phyloP scores from a whole-genome alignment of 805 yeast species.

The Metschnikowia chrysomelidarum region DNA sequence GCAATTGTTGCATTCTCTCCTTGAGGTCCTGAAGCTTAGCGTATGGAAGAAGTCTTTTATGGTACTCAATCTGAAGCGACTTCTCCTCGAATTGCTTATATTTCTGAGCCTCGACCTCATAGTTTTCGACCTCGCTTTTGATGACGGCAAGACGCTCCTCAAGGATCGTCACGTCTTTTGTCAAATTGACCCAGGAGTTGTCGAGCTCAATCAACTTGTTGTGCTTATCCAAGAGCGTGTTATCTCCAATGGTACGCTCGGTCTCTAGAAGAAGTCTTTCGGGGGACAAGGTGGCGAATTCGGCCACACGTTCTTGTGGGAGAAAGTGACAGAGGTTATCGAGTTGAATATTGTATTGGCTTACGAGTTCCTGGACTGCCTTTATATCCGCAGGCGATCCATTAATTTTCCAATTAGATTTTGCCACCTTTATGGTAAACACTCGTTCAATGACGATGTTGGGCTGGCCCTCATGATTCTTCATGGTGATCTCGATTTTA shows the following conservation, averaged over 20 bases:
- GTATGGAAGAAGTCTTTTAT: slow-evolving; percentile 40
- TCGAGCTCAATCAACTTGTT: slow-evolving; percentile 54
- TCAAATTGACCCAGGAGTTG: slow-evolving; percentile 28
- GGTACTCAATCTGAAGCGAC: slow-evolving; percentile 35
- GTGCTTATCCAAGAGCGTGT: slow-evolving; percentile 57
- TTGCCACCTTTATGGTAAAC: slow-evolving; percentile 36
- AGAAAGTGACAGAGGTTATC: slow-evolving; percentile 91
- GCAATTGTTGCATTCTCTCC: slow-evolving; percentile 29
- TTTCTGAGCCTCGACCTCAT: slow-evolving; percentile 47
- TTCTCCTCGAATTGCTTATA: slow-evolving; percentile 47
- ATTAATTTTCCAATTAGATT: slow-evolving; percentile 55
- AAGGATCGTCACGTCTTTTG: slow-evolving; percentile 26
- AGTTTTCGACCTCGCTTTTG: slow-evolving; percentile 32
- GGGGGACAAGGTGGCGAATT: slow-evolving; percentile 79
- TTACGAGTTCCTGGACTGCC: slow-evolving; percentile 44
- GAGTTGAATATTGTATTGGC: slow-evolving; percentile 68
- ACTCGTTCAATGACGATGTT: slow-evolving; percentile 44
- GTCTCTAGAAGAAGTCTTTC: slow-evolving; percentile 74
- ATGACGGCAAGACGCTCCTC: slow-evolving; percentile 32
- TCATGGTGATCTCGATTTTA: slow-evolving; percentile 50
- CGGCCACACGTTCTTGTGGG: slow-evolving; percentile 94
- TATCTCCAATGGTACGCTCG: slow-evolving; percentile 71
- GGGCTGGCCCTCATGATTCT: slow-evolving; percentile 34
- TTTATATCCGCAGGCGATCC: slow-evolving; percentile 39
- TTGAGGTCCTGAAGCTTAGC: slow-evolving; percentile 40